These are phyloP conservation scores for Hypocrella siamensis DNA, from an alignment of 2,329 filamentous ascomycete species.

Conservation along the genomic window DNA sequence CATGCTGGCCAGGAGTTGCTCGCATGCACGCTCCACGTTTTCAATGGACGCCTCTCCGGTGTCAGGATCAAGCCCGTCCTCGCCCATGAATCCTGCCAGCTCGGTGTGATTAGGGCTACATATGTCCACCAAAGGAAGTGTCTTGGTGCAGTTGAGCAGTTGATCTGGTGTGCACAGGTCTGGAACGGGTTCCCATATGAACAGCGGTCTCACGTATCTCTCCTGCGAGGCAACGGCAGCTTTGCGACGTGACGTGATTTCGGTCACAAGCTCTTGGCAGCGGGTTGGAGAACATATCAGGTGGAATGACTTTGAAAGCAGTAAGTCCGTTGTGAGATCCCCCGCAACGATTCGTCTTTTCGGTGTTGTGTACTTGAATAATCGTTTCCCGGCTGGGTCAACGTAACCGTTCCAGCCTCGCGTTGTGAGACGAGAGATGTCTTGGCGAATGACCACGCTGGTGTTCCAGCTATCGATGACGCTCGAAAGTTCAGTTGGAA, in stretches of 20 bases:
- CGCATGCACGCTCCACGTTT: constrained; percentile 42
- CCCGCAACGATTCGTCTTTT: constrained; percentile 66
- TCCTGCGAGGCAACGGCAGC: constrained; percentile 14
- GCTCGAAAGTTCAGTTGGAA: constrained; percentile 49
- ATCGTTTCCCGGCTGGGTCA: constrained; percentile 47
- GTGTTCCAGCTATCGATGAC: constrained; percentile 65
- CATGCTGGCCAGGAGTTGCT: constrained; percentile 48
- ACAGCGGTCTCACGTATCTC: constrained; percentile 43
- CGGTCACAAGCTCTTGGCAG: constrained; percentile 58
- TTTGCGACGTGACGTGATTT: constrained; percentile 47
- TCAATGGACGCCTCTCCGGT: constrained; percentile 36
- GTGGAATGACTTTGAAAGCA: constrained; percentile 67
- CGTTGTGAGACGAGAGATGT: constrained; percentile 59
- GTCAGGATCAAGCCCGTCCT: constrained; percentile 34
- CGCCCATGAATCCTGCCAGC: constrained; percentile 71
- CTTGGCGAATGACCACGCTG: constrained; percentile 50
- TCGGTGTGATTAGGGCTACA: constrained; percentile 77
- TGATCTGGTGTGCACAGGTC: constrained; percentile 65
- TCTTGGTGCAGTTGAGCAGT: constrained; percentile 47
- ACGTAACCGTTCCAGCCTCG: constrained; percentile 88
- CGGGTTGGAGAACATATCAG: constrained; percentile 69
- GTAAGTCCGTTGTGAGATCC: constrained; percentile 50
- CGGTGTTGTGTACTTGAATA: constrained; percentile 77
- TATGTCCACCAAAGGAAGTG: constrained; percentile 43
- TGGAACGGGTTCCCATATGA: constrained; percentile 93